Evolutionary conservation across 495 filamentous ascomycete genomes (phyloP).

Genomic region (Neurospora tetrasperma): DNA sequence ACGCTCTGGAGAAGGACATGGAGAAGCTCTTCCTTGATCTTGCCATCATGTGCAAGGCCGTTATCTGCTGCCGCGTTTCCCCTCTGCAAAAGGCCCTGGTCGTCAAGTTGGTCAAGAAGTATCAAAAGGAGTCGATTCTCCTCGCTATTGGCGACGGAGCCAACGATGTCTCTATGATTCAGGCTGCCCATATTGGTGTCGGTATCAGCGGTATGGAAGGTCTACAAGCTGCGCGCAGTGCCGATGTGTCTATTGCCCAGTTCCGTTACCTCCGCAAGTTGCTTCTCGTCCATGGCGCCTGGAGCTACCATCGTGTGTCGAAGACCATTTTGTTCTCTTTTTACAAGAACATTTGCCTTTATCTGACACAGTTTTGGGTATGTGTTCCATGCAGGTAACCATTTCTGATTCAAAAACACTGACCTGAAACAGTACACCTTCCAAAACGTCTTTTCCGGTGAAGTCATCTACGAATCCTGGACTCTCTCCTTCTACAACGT

Average conservation of each 20-base stretch:
- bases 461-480: conserved; percentile 99
- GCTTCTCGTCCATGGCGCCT: conserved; percentile 89
- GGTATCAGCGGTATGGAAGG: conserved; percentile 97
- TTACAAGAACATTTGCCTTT: conserved; percentile 98
- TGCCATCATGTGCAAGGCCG: conserved; percentile 92
- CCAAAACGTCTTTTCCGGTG: conserved; percentile 94
- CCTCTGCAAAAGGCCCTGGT: conserved; percentile 98
- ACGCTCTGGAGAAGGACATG: conserved; percentile 83
- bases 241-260: conserved; percentile 92
- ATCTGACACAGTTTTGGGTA: conserved; percentile 99
- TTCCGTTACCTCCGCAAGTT: conserved; percentile 95
- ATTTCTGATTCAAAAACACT: conserved; percentile 15
- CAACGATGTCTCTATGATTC: conserved; percentile 99
- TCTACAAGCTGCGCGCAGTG: conserved; percentile 93
- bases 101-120: conserved; percentile 96
- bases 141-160: conserved; percentile 96
- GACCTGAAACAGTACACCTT: conserved; percentile 67
- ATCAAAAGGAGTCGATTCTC: conserved; percentile 75
- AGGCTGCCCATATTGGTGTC: conserved; percentile 96
- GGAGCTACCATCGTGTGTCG: conserved; percentile 95
- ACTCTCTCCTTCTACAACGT: conserved; percentile 99
- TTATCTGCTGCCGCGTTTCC: conserved; percentile 97
- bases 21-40: conserved; percentile 91
- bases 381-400: conserved; percentile 16
- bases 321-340: conserved; percentile 97